Base-by-base conservation (phyloP, 768 basidiomycete species). In the Russula brevipes region DNA sequence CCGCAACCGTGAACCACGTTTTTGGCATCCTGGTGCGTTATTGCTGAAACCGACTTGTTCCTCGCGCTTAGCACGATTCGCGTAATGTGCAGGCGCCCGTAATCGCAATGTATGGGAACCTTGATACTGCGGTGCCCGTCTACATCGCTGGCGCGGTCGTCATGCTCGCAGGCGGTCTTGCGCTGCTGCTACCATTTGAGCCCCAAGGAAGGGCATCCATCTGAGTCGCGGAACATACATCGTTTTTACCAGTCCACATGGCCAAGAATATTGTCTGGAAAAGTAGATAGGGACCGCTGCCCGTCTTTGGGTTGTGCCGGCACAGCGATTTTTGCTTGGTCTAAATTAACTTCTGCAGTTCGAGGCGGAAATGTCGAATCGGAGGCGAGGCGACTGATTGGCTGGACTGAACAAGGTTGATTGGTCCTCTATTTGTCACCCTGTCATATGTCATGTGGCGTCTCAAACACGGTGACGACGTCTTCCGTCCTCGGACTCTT, bases 171-270 rank as follows among this genome's bases (percentile, higher is more conserved):
- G 88, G 87, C 2, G 70, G 76, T 8, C 67, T 90, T 54, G 81
- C 86, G 1, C 70, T 89, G 38, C 69, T 87, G 0, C 73, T 92
- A 19, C 90, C 89, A 0, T 90, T 85, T 65, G 88, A 91, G 72
- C 85, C 88, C 0, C 75, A 84, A 68, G 89, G 89, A n/a, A 86
- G 82, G 69, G 85, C 84, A 36, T 85, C 86, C 53, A 81, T 88
- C 70, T 89, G 77, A 70, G 46, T 35, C 24, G 24, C 24, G 24
- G 24, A 24, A 24, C 1, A 24, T 24, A 1, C 24, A 24, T 24
- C 24, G 24, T 44, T 50, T 30, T 42, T 46, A 17, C 17, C 36
- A 10, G 41, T 51, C n/a, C 24, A 16, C 16, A 6, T 50, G 50
- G 50, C 12, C 50, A 51, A 8, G 8, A 36, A 14, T 31, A 9